Evolutionary conservation across 2,329 filamentous ascomycete species (phyloP).

Genomic region (Colletotrichum endophyticum): DNA sequence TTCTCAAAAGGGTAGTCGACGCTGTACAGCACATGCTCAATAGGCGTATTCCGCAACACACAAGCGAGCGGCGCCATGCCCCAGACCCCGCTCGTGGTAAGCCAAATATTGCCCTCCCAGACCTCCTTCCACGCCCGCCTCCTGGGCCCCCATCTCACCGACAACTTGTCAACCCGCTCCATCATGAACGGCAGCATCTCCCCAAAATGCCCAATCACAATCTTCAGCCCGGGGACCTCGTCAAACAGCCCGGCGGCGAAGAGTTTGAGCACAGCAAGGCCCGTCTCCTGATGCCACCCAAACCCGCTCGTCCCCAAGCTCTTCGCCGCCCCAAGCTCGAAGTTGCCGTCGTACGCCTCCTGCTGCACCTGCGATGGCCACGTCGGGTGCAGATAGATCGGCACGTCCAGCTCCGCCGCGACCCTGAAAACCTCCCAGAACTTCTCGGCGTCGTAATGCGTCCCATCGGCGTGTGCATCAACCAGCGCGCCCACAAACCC

Average conservation of each 20-base stretch:
- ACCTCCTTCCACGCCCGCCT: conserved; percentile 48
- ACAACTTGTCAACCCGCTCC: conserved; percentile 43
- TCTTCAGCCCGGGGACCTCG: not conserved
- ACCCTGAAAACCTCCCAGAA: conserved; percentile 67
- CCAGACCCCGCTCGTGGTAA: conserved; percentile 62
- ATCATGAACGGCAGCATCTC: conserved; percentile 58
- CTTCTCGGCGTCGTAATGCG: conserved; percentile 63
- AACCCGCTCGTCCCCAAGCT: conserved; percentile 46
- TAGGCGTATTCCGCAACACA: conserved; percentile 45
- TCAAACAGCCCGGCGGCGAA: conserved; percentile 6
- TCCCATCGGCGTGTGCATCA: conserved; percentile 62
- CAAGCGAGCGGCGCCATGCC: conserved; percentile 51
- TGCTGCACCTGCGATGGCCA: conserved; percentile 34
- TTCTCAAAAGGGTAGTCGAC: conserved; percentile 62
- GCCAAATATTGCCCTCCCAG: conserved; percentile 61
- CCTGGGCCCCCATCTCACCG: conserved; percentile 32
- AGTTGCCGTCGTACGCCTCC: conserved; percentile 30
- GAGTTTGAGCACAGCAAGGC: conserved; percentile 28
- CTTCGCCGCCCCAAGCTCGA: conserved; percentile 27
- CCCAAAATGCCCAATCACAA: conserved; percentile 8
- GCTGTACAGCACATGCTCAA: conserved; percentile 59
- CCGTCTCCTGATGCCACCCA: conserved; percentile 57
- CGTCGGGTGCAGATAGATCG: conserved; percentile 66
- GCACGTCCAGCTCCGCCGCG: conserved; percentile 63
- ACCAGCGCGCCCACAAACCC: conserved; percentile 68